Evolutionary conservation across 441 rosid species (phyloP).

Genomic region (Populus hybrid): DNA sequence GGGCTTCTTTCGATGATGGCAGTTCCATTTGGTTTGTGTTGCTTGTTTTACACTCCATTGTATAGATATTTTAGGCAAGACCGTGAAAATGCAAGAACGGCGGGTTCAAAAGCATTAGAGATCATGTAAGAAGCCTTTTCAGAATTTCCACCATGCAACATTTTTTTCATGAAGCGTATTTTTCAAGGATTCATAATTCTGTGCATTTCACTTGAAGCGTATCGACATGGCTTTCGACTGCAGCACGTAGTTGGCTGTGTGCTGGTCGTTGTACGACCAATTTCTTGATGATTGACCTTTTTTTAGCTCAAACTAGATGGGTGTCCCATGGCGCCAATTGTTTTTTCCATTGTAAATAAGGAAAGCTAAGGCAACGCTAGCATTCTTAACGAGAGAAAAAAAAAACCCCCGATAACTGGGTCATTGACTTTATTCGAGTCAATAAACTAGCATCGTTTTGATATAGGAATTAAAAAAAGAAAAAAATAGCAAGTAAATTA

Average conservation of each 20-base stretch:
- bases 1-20: constrained; percentile 95
- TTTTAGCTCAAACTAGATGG: background rate
- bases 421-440: no score
- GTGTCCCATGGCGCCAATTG: no score
- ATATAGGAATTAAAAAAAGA: no score
- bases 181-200: background rate
- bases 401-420: no score
- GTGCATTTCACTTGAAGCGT: background rate
- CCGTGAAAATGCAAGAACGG: constrained; percentile 57
- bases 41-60: constrained; percentile 86
- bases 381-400: no score
- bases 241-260: background rate
- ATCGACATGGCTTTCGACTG: background rate
- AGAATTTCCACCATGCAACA: background rate
- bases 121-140: constrained; percentile 27
- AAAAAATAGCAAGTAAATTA: no score
- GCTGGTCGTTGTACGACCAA: background rate
- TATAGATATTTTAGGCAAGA: constrained; percentile 59
- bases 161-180: background rate
- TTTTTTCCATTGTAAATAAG: no score
- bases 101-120: constrained; percentile 52
- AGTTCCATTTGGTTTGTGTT: constrained; percentile 80
- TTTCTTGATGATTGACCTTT: background rate
- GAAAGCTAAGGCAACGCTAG: no score
- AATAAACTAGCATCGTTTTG: no score